phyloP scores from a whole-genome alignment of 148 eudicot species.

The Dysphania ambrosioides region DNA sequence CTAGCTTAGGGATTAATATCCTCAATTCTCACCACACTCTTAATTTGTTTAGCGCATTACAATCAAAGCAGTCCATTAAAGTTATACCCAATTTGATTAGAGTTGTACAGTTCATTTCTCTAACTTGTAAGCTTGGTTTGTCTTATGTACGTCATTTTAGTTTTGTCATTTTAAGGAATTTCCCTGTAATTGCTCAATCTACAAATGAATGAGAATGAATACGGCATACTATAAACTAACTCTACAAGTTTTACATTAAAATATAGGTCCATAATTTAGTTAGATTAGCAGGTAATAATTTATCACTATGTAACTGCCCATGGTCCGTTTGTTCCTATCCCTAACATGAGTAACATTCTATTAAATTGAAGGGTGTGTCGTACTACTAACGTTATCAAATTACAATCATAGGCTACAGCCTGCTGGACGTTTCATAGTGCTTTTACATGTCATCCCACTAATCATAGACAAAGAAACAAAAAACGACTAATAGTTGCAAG shows the following conservation, averaged over 20 bases:
- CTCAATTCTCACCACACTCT: too few relatives aligned
- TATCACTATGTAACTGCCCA: constrained; percentile 15
- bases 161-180: neutral
- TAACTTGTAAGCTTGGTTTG: neutral
- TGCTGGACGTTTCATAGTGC: constrained; percentile 20
- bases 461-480: neutral
- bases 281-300: constrained; percentile 19
- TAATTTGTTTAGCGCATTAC: too few relatives aligned
- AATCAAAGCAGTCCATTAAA: too few relatives aligned
- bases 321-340: too few relatives aligned
- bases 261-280: constrained; percentile 4
- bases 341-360: neutral
- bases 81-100: too few relatives aligned
- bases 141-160: neutral
- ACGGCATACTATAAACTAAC: neutral
- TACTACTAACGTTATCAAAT: constrained; percentile 10
- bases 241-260: neutral
- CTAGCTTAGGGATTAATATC: too few relatives aligned
- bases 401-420: constrained; percentile 13
- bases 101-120: neutral
- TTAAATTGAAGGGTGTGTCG: neutral
- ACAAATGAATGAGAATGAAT: neutral
- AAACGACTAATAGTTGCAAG: neutral
- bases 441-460: constrained; percentile 24
- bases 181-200: neutral